Evolutionary conservation across 2,329 filamentous ascomycete genomes (phyloP).

Genomic region (Elsinoe fawcettii): DNA sequence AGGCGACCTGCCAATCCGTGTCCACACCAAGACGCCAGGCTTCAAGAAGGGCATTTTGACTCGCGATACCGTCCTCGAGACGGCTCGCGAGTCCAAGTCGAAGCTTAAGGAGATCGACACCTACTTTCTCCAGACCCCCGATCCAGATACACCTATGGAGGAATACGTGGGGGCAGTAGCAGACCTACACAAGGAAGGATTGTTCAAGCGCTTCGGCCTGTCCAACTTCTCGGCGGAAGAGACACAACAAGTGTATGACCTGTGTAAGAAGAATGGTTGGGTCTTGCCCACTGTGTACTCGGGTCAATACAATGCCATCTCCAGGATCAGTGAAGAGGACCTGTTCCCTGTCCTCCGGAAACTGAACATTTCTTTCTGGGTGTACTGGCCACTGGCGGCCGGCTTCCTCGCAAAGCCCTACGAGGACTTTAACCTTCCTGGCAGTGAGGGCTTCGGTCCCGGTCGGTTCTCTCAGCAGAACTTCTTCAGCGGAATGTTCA

Average conservation of each 20-base stretch:
- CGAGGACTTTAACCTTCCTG: conserved; percentile 30
- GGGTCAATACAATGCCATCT: conserved; percentile 40
- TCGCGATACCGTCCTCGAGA: conserved; percentile 31
- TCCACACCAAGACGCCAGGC: conserved; percentile 42
- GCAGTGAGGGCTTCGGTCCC: conserved; percentile 29
- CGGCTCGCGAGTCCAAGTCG: conserved; percentile 24
- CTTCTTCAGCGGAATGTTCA: conserved; percentile 31
- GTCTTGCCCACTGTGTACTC: conserved; percentile 40
- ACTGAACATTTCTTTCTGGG: conserved; percentile 35
- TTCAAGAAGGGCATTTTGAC: conserved; percentile 29
- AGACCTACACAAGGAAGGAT: conserved; percentile 33
- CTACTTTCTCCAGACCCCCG: conserved; percentile 35
- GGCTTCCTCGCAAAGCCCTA: conserved; percentile 32
- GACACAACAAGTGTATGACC: conserved; percentile 35
- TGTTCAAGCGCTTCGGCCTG: conserved; percentile 39
- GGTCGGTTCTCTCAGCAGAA: conserved; percentile 25
- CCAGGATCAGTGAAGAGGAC: conserved; percentile 34
- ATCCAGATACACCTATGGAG: conserved; percentile 34
- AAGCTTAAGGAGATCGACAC: conserved; percentile 22
- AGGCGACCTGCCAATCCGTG: conserved; percentile 35
- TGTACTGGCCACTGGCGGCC: conserved; percentile 25
- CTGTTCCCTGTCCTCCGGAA: conserved; percentile 36
- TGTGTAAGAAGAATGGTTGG: conserved; percentile 37
- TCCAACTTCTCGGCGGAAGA: conserved; percentile 40
- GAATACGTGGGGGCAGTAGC: conserved; percentile 36